Evolutionary conservation across 129 eudicot genomes (phyloP).

Genomic region (Centrapalus pauciflorus): DNA sequence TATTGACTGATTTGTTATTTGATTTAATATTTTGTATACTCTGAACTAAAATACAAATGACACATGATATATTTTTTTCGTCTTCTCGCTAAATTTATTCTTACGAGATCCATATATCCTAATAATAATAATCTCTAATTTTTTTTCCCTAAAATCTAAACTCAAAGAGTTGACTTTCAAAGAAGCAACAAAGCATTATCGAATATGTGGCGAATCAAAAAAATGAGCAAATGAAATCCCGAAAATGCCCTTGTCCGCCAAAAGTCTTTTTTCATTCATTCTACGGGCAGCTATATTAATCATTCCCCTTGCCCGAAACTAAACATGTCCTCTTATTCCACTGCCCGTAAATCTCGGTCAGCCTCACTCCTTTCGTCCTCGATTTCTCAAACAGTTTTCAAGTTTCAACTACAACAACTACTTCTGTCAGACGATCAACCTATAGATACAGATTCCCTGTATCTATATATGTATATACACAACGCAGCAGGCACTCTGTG

Average conservation of each 20-base stretch:
- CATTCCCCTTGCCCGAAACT: slow-evolving; percentile 8
- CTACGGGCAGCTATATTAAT: slow-evolving; percentile 20
- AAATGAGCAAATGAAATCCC: neutral
- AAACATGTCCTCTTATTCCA: slow-evolving; percentile 16
- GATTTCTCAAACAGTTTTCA: slow-evolving; percentile 10
- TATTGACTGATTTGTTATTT: too few relatives aligned
- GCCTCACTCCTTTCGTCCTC: slow-evolving; percentile 8
- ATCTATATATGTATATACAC: slow-evolving; percentile 1
- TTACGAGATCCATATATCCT: too few relatives aligned
- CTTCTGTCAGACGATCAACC: slow-evolving; percentile 13
- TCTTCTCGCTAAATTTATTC: too few relatives aligned
- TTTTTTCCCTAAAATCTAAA: neutral
- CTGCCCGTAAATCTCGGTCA: slow-evolving; percentile 40
- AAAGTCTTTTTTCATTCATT: slow-evolving; percentile 2
- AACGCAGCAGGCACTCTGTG: slow-evolving; percentile 6
- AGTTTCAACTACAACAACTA: slow-evolving; percentile 1
- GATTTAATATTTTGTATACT: too few relatives aligned
- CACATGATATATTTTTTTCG: too few relatives aligned
- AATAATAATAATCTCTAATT: too few relatives aligned
- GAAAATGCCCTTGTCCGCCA: slow-evolving; percentile 22
- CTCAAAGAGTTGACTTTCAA: neutral
- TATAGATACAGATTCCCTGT: slow-evolving; percentile 13
- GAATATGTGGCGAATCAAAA: slow-evolving; percentile 29
- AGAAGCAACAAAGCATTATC: neutral
- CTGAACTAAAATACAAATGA: too few relatives aligned